Conservation (phyloP, 805 yeast species). For the Candida chauliodis region DNA sequence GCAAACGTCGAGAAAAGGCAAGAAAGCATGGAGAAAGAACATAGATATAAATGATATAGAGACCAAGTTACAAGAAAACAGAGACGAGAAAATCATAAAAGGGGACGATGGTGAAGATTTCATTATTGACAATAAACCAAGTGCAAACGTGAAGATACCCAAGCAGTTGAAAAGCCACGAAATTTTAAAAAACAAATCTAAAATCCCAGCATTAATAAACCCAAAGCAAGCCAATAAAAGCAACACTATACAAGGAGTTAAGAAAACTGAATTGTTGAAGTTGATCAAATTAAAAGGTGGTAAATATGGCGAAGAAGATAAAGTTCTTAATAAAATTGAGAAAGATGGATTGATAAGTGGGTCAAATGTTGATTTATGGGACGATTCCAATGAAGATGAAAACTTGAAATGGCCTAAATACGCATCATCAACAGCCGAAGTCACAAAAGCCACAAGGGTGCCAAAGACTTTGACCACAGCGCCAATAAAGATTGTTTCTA, state of each 20-base stretch:
- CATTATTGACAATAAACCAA: conserved; percentile 53
- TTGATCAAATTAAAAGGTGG: conserved; percentile 74
- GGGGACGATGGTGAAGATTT: conserved; percentile 61
- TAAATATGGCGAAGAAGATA: conserved; percentile 12
- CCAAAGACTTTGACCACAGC: conserved; percentile 54
- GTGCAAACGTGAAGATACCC: conserved; percentile 32
- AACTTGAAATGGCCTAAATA: conserved; percentile 8
- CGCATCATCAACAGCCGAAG: conserved; percentile 15
- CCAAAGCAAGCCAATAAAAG: conserved; percentile 6
- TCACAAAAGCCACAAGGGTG: conserved; percentile 18
- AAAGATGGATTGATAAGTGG: conserved; percentile 58
- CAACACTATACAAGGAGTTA: conserved; percentile 53
- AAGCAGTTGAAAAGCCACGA: conserved; percentile 58
- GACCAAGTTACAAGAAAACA: conserved; percentile 59
- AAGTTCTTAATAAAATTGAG: conserved; percentile 35
- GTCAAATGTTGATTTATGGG: conserved; percentile 65
- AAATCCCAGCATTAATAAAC: conserved; percentile 58
- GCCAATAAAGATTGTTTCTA: conserved; percentile 53
- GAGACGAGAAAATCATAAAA: conserved; percentile 56
- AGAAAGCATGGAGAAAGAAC: conserved; percentile 89
- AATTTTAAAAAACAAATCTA: conserved; percentile 69
- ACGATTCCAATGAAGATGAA: conserved; percentile 19
- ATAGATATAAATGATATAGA: conserved; percentile 82
- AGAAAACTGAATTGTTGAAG: conserved; percentile 57
- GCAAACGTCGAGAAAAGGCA: conserved; percentile 88